Evolutionary conservation across 768 basidiomycete genomes (phyloP).

Genomic region (Tulasnella sp.): DNA sequence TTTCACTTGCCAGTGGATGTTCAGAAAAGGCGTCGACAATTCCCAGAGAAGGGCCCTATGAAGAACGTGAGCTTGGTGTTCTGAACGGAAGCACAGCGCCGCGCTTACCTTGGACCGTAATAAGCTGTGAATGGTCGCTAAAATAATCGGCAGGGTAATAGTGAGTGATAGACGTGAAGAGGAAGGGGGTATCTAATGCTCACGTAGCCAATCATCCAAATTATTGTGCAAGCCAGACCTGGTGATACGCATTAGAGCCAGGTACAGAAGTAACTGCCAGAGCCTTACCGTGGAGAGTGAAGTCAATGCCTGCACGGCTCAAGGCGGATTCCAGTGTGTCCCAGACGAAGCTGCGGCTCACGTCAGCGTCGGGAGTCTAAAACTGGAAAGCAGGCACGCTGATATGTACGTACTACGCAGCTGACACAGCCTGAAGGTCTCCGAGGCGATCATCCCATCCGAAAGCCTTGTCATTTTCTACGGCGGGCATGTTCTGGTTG

Average conservation of each 20-base stretch:
- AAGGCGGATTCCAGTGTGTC: slow-evolving; percentile 59
- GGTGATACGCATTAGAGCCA: background rate
- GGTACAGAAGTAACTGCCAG: background rate
- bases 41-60: slow-evolving; percentile 33
- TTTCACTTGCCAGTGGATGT: slow-evolving; percentile 67
- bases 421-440: slow-evolving; percentile 48
- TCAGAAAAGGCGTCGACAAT: slow-evolving; percentile 64
- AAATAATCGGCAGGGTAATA: background rate
- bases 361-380: background rate
- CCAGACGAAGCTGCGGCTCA: slow-evolving; percentile 59
- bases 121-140: slow-evolving; percentile 67
- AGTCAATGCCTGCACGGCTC: slow-evolving; percentile 63
- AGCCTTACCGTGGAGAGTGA: slow-evolving; percentile 61
- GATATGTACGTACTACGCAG: slow-evolving; percentile 56
- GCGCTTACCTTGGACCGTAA: slow-evolving; percentile 71
- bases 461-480: slow-evolving; percentile 58
- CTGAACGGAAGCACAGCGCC: slow-evolving; percentile 25
- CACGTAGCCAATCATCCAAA: slow-evolving; percentile 67
- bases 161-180: slow-evolving; percentile 13
- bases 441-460: slow-evolving; percentile 61
- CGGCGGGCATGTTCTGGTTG: slow-evolving; percentile 41
- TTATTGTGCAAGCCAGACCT: slow-evolving; percentile 56
- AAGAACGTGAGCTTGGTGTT: slow-evolving; percentile 11
- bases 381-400: background rate
- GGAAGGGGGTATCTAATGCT: slow-evolving; percentile 29